Conservation (phyloP, 345 rosid genomes). For the Populus simonii region DNA sequence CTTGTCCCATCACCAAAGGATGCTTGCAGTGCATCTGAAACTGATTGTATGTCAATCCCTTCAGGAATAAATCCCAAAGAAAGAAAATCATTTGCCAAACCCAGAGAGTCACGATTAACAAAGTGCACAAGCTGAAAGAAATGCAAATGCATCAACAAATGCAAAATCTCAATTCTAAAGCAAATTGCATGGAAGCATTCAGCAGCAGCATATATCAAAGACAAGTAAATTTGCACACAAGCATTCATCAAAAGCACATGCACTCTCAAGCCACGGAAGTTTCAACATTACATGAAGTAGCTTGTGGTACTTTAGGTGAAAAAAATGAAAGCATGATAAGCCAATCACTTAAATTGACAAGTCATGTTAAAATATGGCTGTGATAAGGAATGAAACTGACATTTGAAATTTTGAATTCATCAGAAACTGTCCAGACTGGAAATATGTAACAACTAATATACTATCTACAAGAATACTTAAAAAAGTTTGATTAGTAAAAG, state of each 20-base stretch:
- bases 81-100: conserved; percentile 97
- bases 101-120: conserved; percentile 95
- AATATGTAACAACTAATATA: neutral
- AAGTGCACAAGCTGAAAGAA: conserved; percentile 93
- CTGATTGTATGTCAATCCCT: conserved; percentile 71
- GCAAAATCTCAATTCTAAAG: conserved; percentile 9
- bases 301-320: neutral
- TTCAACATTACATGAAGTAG: neutral
- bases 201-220: conserved; percentile 1
- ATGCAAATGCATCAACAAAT: conserved; percentile 33
- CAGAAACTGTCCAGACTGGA: neutral
- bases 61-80: conserved; percentile 99
- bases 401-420: neutral
- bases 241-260: conserved; percentile 1
- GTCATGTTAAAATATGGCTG: neutral
- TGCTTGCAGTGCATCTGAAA: conserved; percentile 71
- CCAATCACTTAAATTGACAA: neutral
- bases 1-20: conserved; percentile 68
- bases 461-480: neutral
- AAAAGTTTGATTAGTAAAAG: neutral
- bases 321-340: neutral
- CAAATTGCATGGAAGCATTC: conserved; percentile 16
- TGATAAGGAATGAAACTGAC: neutral
- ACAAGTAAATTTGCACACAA: conserved; percentile 12
- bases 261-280: neutral